These are phyloP conservation scores for Microbotryum saponariae DNA, from an alignment of 1,284 basidiomycete genomes.

Conservation along the genomic window DNA sequence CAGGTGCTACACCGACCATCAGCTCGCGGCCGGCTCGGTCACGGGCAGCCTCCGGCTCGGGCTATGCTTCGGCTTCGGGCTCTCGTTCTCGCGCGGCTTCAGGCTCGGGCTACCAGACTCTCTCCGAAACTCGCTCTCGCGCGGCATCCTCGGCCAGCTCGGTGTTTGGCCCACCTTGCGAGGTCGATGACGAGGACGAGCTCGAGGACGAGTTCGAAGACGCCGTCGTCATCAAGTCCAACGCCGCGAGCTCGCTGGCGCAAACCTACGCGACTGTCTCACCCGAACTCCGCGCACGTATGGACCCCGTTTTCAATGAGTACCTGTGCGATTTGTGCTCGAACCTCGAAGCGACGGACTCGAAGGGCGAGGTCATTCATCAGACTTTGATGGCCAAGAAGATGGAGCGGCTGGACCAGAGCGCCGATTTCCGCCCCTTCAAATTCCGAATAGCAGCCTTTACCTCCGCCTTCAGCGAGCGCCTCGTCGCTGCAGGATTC, in stretches of 20 bases:
- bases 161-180: slow-evolving; percentile 18
- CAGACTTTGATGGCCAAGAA: slow-evolving; percentile 94
- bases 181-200: slow-evolving; percentile 19
- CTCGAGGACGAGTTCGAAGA: slow-evolving; percentile 20
- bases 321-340: slow-evolving; percentile 85
- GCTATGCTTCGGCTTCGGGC: slow-evolving; percentile 25
- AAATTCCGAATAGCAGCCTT: slow-evolving; percentile 99
- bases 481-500: slow-evolving; percentile 53
- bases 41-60: slow-evolving; percentile 27
- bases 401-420: slow-evolving; percentile 92
- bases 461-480: slow-evolving; percentile 90
- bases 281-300: slow-evolving; percentile 64
- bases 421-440: slow-evolving; percentile 93
- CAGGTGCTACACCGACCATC: background rate
- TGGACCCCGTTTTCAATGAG: slow-evolving; percentile 85
- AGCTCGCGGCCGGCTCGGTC: slow-evolving; percentile 24
- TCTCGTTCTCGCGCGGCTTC: slow-evolving; percentile 30
- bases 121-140: slow-evolving; percentile 27
- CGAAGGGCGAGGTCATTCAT: slow-evolving; percentile 93
- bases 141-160: slow-evolving; percentile 29
- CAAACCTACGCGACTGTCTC: slow-evolving; percentile 37
- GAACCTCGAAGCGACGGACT: slow-evolving; percentile 82
- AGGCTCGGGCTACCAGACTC: slow-evolving; percentile 30
- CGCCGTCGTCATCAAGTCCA: background rate
- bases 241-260: slow-evolving; percentile 26